A percentile compares a stretch with the other conserved stretches of the same genome.
phyloP scores from a whole-genome alignment of 371 early-diverging fungal genomes.

The Rhizopus sp. region DNA sequence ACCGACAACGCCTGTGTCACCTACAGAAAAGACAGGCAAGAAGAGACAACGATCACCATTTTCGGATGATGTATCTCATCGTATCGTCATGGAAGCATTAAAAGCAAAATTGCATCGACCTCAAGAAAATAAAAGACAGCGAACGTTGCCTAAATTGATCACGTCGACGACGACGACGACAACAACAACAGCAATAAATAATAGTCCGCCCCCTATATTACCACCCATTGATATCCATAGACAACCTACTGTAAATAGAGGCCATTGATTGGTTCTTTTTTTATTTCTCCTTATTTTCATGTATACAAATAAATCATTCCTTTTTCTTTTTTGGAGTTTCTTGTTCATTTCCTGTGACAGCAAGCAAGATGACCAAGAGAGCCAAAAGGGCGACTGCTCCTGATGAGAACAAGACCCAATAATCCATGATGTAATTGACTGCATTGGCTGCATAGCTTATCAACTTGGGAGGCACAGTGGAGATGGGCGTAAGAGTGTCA shows the following conservation, averaged over 20 bases:
- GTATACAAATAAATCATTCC: background rate
- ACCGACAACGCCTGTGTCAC: constrained; percentile 14
- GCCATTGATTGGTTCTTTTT: background rate
- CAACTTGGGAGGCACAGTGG: constrained; percentile 19
- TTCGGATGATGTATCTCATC: constrained; percentile 25
- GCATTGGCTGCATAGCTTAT: constrained; percentile 9
- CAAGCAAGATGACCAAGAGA: constrained; percentile 6
- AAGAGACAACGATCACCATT: constrained; percentile 16
- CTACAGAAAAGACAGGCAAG: background rate
- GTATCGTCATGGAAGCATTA: constrained; percentile 48
- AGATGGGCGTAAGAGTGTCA: constrained; percentile 9
- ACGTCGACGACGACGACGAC: constrained; percentile 16
- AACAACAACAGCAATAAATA: constrained; percentile 21
- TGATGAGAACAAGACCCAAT: constrained; percentile 23
- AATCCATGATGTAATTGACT: constrained; percentile 15
- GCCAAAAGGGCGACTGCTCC: constrained; percentile 9
- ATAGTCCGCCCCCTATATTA: constrained; percentile 28
- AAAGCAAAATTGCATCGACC: constrained; percentile 42
- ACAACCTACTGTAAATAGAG: constrained; percentile 26
- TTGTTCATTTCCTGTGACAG: constrained; percentile 2
- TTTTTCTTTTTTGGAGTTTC: constrained; percentile 10
- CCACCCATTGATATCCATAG: constrained; percentile 32
- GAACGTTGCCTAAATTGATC: constrained; percentile 20
- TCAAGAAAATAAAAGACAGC: constrained; percentile 16
- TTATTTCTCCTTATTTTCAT: constrained; percentile 1